These are phyloP conservation scores for Xanthoceras sorbifolium DNA, from an alignment of 345 rosid species.

Conservation along the genomic window DNA sequence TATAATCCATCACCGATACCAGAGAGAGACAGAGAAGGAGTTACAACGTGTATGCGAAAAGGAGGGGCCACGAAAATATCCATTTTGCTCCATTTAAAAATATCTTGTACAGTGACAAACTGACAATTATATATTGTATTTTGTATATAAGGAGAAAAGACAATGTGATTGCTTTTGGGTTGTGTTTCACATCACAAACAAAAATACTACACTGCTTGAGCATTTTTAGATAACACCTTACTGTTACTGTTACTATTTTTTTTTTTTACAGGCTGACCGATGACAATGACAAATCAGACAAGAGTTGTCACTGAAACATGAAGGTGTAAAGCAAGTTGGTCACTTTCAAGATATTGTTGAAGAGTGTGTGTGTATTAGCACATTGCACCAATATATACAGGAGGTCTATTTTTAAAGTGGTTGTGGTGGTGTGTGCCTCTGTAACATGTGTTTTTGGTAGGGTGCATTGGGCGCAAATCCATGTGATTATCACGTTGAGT, in stretches of 20 bases:
- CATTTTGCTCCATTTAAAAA: background rate
- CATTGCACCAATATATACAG: background rate
- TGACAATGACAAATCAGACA: background rate
- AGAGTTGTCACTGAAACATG: background rate
- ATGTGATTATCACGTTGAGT: background rate
- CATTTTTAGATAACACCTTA: no score
- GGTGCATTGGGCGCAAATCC: background rate
- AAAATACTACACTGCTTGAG: no score
- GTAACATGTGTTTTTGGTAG: background rate
- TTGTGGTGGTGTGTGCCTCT: background rate
- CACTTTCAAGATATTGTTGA: no score
- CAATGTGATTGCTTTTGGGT: no score
- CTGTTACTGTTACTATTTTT: no score
- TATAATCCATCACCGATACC: background rate
- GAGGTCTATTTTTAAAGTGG: background rate
- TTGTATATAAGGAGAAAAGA: background rate
- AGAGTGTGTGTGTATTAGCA: no score
- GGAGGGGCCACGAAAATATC: background rate
- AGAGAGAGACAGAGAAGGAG: background rate
- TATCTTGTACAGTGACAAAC: background rate
- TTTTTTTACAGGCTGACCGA: no score
- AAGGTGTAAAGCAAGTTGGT: no score
- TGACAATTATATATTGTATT: no score
- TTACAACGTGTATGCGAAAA: background rate
- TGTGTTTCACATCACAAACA: no score